phyloP scores from a whole-genome alignment of 441 rosid genomes.

The Populus hybrid region DNA sequence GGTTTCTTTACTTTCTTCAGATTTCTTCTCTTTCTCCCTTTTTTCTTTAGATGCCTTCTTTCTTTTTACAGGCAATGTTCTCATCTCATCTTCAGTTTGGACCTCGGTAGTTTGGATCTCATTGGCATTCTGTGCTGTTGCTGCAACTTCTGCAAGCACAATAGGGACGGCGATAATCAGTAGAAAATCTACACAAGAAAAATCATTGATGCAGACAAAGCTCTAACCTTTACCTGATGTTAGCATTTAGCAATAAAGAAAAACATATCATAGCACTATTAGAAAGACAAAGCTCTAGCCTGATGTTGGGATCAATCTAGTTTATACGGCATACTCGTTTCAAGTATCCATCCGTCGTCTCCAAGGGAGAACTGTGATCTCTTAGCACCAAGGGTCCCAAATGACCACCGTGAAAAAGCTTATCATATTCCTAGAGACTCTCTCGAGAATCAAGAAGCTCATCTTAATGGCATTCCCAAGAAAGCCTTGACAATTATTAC shows the following conservation, averaged over 20 bases:
- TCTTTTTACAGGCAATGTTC: slow-evolving; percentile 27
- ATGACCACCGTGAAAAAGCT: no score
- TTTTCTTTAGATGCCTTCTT: slow-evolving; percentile 35
- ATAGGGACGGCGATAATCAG: not conserved
- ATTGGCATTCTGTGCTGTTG: slow-evolving; percentile 9
- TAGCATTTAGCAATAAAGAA: no score
- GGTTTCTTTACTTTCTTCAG: slow-evolving; percentile 22
- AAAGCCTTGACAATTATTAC: not conserved
- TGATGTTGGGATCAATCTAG: not conserved
- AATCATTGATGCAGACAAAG: not conserved
- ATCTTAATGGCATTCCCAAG: not conserved
- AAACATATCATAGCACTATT: not conserved
- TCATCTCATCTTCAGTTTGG: slow-evolving; percentile 23
- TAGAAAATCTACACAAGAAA: not conserved
- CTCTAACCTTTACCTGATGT: no score
- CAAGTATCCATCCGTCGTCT: not conserved
- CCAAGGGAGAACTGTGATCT: not conserved
- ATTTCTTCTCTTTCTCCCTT: slow-evolving; percentile 24
- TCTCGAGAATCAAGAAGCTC: not conserved
- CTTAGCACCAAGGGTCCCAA: not conserved
- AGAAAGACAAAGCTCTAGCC: not conserved
- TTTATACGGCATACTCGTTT: not conserved
- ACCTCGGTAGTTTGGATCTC: slow-evolving; percentile 8
- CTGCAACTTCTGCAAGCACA: slow-evolving; percentile 26
- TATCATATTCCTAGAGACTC: no score